Base-by-base conservation (phyloP, 345 rosid genomes). In the Eutrema yunnanense region DNA sequence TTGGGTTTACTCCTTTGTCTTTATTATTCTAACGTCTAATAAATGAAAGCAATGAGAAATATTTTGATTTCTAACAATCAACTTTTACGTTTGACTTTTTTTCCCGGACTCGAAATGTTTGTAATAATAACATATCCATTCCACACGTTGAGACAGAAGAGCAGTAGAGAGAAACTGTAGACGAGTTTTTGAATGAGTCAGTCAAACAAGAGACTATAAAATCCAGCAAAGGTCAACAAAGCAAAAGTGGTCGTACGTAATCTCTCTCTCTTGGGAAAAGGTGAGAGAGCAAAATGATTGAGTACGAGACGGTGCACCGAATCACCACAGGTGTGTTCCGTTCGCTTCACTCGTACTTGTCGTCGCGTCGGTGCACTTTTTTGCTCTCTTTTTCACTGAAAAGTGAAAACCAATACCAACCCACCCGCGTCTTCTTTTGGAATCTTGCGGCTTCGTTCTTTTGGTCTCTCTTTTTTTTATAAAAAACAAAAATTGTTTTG, bases 301-400 rank as follows among this genome's bases (percentile, higher is more conserved):
- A 48, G 62, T 57, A 40, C 49, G 62, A 37, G 55, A 40, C 76
- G 80, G 80, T 76, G 76, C 75, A 55, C 69, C 56, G 58, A 26
- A 51, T 34, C 50, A 22, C 26, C 50, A 22, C 26, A 29, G 50
- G 57, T 60, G 65, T 32, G 69, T 53, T 27, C 32, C 3, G 42
- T 43, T 59, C 69, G 53, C 13, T 55, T 69, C 70, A 70, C 80
- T 76, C 55, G 7, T 64, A 56, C 80, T 64, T 70, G 80, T 71
- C 72, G 80, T 76, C 76, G 80, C 80, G 80, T 76, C 80, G 80
- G 80, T 76, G 80, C 76, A 76, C 71, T 62, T 61, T 59, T 55
- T 34, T 22, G 26, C 26, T 53, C 55, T 4, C 9, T 55, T 68
- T 73, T 73, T 37, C 26, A 64, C 77, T 46, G 50, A 64, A 6